Percentiles rank a stretch among this genome's conserved stretches.
Conservation (phyloP, 2,329 filamentous ascomycete genomes). For the Monosporascus sp. region DNA sequence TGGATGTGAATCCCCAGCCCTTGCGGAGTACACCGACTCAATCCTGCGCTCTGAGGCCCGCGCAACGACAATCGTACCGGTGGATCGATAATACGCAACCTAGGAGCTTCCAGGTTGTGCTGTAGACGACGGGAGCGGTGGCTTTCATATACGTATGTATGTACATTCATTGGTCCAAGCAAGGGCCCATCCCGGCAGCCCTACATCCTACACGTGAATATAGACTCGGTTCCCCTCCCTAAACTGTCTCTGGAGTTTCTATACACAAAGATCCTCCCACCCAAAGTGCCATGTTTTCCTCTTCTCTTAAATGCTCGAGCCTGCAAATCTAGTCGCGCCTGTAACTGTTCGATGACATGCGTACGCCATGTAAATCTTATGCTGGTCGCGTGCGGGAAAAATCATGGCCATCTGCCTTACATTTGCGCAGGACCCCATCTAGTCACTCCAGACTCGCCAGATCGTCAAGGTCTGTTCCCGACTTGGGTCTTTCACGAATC, state of each 20-base stretch:
- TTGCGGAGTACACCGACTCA: too few species aligned
- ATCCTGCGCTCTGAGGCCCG: too few species aligned
- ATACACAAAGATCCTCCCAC: neutral
- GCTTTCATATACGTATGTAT: too few species aligned
- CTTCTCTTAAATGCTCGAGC: neutral
- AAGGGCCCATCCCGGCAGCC: neutral
- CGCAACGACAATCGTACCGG: too few species aligned
- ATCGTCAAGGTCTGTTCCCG: conserved; percentile 56
- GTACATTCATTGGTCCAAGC: too few species aligned
- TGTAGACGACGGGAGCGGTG: too few species aligned
- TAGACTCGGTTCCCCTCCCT: neutral
- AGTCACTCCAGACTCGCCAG: conserved; percentile 63
- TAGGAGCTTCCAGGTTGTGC: too few species aligned
- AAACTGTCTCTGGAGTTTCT: neutral
- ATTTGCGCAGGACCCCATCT: neutral
- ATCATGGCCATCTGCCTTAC: neutral
- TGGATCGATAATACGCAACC: too few species aligned
- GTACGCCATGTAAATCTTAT: too few species aligned
- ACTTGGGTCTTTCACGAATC: conserved; percentile 61
- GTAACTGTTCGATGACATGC: neutral
- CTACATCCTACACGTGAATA: neutral
- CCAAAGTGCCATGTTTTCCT: neutral
- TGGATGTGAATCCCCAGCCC: too few species aligned
- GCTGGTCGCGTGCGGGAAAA: too few species aligned
- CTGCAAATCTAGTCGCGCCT: neutral